Percentiles rank a stretch among this genome's conserved stretches.
Conservation (phyloP, 2,329 filamentous ascomycete species). For the Didymellaceae sp. region DNA sequence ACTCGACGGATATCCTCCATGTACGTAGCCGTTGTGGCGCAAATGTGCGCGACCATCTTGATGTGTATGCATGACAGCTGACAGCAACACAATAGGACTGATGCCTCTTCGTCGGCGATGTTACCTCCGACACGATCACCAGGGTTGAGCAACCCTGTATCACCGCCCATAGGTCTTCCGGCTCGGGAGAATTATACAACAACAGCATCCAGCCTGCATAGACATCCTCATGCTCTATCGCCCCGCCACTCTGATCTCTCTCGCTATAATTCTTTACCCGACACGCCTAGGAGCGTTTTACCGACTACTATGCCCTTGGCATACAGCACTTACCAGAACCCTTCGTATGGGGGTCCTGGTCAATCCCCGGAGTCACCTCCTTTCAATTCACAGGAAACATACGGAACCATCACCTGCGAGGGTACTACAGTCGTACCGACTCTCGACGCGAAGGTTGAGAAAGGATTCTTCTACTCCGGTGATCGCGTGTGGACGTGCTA, state of each 20-base stretch:
- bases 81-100: constrained; percentile 49
- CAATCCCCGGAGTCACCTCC: constrained; percentile 49
- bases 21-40: constrained; percentile 52
- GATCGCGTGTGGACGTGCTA: constrained; percentile 93
- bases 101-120: constrained; percentile 56
- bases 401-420: constrained; percentile 69
- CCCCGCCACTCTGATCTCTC: constrained; percentile 44
- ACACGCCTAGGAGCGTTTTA: constrained; percentile 47
- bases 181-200: constrained; percentile 56
- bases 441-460: constrained; percentile 82
- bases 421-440: constrained; percentile 68
- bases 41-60: constrained; percentile 42
- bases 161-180: constrained; percentile 48
- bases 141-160: constrained; percentile 50
- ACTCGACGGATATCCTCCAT: constrained; percentile 52
- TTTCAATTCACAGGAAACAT: constrained; percentile 55
- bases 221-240: constrained; percentile 43
- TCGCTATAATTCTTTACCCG: constrained; percentile 45
- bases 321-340: constrained; percentile 30
- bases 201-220: constrained; percentile 46
- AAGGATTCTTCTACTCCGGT: constrained; percentile 79
- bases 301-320: constrained; percentile 40
- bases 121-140: constrained; percentile 53
- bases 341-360: constrained; percentile 27
- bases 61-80: constrained; percentile 48